A percentile compares a stretch with the other conserved stretches of the same genome.
These are phyloP conservation scores for Neopestalotiopsis clavispora DNA, from an alignment of 2,329 filamentous ascomycete genomes.

Conservation along the genomic window DNA sequence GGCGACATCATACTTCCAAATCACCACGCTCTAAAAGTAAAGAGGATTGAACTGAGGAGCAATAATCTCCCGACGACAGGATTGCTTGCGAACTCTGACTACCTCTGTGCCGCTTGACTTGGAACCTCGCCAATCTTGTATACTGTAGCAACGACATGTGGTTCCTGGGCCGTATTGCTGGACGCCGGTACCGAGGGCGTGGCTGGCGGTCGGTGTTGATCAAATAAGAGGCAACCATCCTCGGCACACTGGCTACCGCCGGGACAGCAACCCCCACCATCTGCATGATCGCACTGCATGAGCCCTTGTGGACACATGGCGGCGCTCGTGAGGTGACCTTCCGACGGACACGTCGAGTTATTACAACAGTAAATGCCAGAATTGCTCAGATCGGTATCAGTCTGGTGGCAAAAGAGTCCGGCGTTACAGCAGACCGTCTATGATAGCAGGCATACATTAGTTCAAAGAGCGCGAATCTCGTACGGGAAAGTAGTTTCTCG, in stretches of 20 bases:
- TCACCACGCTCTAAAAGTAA: neutral
- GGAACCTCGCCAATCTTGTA: conserved; percentile 20
- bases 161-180: neutral
- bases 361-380: conserved; percentile 30
- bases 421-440: conserved; percentile 29
- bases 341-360: conserved; percentile 8
- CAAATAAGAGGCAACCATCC: conserved; percentile 22
- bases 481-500: neutral
- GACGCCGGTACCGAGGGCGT: neutral
- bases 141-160: neutral
- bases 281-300: conserved; percentile 20
- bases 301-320: conserved; percentile 20
- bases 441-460: neutral
- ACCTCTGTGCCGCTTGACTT: neutral
- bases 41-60: neutral
- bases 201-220: neutral
- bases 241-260: conserved; percentile 20
- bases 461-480: neutral
- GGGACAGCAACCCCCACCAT: conserved; percentile 29
- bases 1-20: neutral
- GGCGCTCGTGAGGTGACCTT: conserved; percentile 12
- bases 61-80: neutral
- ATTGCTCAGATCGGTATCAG: conserved; percentile 25
- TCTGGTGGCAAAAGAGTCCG: conserved; percentile 21
- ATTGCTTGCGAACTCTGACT: neutral